These are phyloP conservation scores for Pseudofabraea citricarpa DNA, from an alignment of 2,329 filamentous ascomycete species.

Conservation along the genomic window DNA sequence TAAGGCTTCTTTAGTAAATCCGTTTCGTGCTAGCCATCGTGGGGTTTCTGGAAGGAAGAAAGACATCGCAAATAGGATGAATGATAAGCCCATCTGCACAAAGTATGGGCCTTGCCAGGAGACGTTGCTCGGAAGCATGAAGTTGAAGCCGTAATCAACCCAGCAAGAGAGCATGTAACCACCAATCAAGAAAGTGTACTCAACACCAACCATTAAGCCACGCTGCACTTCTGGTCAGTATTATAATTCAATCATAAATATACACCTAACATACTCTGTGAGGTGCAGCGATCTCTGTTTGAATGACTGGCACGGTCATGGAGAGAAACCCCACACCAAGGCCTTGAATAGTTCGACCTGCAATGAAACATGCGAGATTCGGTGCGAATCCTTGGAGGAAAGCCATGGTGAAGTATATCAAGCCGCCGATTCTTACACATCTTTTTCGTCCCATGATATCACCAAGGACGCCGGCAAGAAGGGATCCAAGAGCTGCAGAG, in stretches of 20 bases:
- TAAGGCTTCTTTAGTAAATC: constrained; percentile 32
- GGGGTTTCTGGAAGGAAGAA: constrained; percentile 34
- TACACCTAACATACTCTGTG: constrained; percentile 12
- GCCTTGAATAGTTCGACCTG: constrained; percentile 55
- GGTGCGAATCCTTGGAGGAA: constrained; percentile 30
- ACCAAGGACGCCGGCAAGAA: constrained; percentile 30
- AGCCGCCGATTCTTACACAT: constrained; percentile 30
- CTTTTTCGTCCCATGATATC: constrained; percentile 32
- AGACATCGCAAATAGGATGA: constrained; percentile 26
- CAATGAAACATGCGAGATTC: constrained; percentile 43
- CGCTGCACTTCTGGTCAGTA: constrained; percentile 11
- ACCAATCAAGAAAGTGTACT: constrained; percentile 31
- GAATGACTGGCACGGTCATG: constrained; percentile 24
- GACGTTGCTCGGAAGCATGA: constrained; percentile 27
- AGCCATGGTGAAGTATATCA: constrained; percentile 32
- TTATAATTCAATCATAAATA: not conserved
- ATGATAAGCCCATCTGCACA: constrained; percentile 27
- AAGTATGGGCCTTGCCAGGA: constrained; percentile 30
- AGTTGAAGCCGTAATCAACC: constrained; percentile 34
- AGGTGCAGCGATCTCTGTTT: constrained; percentile 32
- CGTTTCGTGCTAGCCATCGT: constrained; percentile 36
- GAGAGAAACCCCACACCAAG: constrained; percentile 50
- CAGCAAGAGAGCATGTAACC: constrained; percentile 35
- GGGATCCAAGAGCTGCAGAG: constrained; percentile 30
- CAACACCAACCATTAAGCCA: constrained; percentile 34